phyloP scores from a whole-genome alignment of 345 rosid genomes.

The Syzygium aqueum region DNA sequence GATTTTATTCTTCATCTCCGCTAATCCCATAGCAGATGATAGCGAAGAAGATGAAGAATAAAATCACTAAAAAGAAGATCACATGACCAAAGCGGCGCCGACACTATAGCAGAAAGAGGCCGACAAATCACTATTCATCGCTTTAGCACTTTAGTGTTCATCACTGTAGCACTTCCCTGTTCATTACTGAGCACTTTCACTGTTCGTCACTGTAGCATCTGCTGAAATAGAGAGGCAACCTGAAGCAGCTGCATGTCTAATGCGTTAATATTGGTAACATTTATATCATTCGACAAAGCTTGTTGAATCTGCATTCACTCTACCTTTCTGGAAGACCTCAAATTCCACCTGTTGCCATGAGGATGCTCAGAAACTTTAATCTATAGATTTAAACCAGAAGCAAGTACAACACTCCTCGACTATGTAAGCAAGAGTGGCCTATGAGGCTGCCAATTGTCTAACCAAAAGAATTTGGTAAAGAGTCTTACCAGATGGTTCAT shows the following conservation, averaged over 20 bases:
- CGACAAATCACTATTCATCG: too few relatives aligned
- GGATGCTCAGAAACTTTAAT: background rate
- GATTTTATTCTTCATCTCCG: too few relatives aligned
- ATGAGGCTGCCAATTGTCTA: background rate
- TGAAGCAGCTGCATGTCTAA: background rate
- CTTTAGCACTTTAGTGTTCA: too few relatives aligned
- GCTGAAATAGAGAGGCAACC: background rate
- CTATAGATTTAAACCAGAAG: background rate
- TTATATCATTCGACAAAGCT: background rate
- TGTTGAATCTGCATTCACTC: background rate
- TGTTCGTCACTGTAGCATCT: background rate
- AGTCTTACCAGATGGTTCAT: background rate
- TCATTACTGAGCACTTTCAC: too few relatives aligned
- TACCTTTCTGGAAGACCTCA: background rate
- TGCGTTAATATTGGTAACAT: background rate
- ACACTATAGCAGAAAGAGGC: too few relatives aligned
- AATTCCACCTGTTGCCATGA: background rate
- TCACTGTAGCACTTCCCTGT: too few relatives aligned
- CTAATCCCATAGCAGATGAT: too few relatives aligned
- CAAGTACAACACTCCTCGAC: background rate
- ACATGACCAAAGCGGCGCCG: too few relatives aligned
- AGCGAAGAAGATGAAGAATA: too few relatives aligned
- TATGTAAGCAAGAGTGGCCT: background rate
- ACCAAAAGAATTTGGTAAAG: background rate
- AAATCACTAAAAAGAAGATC: too few relatives aligned